A percentile compares a stretch with the other conserved stretches of the same genome.
Conservation (phyloP, 768 basidiomycete genomes). For the Panus rudis region DNA sequence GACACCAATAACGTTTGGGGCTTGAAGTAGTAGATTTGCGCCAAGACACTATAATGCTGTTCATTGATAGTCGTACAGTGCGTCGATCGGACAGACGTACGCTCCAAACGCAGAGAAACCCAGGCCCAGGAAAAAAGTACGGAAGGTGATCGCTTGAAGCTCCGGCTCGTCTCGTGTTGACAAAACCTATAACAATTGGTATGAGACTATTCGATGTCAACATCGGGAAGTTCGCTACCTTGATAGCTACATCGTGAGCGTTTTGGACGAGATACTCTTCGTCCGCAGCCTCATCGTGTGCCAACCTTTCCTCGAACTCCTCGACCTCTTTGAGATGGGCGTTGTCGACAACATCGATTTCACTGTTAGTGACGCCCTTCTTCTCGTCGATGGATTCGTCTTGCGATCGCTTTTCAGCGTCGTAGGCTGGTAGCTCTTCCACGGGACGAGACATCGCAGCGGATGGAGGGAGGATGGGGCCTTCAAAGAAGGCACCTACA, state of each 20-base stretch:
- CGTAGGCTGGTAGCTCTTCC: not conserved
- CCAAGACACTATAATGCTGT: conserved; percentile 18
- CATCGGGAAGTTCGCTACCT: conserved; percentile 16
- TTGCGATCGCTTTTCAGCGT: conserved; percentile 15
- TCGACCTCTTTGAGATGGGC: conserved; percentile 22
- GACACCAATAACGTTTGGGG: conserved; percentile 45
- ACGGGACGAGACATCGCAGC: not conserved
- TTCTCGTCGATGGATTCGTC: conserved; percentile 17
- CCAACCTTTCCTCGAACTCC: conserved; percentile 25
- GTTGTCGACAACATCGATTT: conserved; percentile 16
- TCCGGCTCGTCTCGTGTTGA: conserved; percentile 30
- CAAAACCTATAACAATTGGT: conserved; percentile 23
- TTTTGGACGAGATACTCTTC: conserved; percentile 30
- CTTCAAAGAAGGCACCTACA: not conserved
- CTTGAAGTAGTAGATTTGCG: conserved; percentile 32
- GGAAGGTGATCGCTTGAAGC: conserved; percentile 43
- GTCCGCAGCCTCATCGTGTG: conserved; percentile 24
- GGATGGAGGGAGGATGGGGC: conserved; percentile 1
- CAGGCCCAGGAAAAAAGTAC: conserved; percentile 48
- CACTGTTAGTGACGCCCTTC: conserved; percentile 10
- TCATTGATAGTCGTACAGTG: not conserved
- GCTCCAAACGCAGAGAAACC: conserved; percentile 50
- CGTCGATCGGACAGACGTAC: conserved; percentile 29
- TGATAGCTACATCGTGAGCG: conserved; percentile 34
- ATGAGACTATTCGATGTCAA: not conserved